Evolutionary conservation across 495 filamentous ascomycete species (phyloP).

Genomic region (Neurospora hispaniola): DNA sequence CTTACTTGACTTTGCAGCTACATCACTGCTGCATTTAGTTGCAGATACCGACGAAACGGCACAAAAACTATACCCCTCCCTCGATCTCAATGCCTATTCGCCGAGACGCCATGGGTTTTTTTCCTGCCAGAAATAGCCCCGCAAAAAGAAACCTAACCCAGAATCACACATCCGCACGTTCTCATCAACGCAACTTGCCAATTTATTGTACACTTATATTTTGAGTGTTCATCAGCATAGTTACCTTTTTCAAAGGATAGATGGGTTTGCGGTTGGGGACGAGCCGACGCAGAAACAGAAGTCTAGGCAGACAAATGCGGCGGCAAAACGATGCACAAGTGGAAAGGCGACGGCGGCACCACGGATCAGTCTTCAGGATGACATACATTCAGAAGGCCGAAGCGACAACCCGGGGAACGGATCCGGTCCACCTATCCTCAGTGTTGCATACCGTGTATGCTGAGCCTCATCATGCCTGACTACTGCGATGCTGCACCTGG

Average conservation of each 20-base stretch:
- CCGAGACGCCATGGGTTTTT: background rate
- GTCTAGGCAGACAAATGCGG: background rate
- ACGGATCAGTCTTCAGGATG: background rate
- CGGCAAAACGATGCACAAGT: background rate
- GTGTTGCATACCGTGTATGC: background rate
- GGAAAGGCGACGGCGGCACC: background rate
- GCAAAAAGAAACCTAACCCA: background rate
- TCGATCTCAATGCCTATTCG: background rate
- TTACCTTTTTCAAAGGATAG: background rate
- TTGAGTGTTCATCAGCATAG: background rate
- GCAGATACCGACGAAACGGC: background rate
- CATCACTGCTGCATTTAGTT: background rate
- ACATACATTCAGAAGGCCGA: background rate
- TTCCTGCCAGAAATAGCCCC: background rate
- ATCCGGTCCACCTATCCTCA: background rate
- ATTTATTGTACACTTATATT: background rate
- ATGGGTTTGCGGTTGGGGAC: background rate
- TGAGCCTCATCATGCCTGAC: background rate
- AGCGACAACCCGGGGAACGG: background rate
- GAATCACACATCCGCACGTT: background rate
- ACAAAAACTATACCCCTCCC: background rate
- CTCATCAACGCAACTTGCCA: background rate
- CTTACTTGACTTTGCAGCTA: background rate
- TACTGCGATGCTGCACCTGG: background rate
- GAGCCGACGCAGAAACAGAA: background rate